These are phyloP conservation scores for Claviceps sorghi DNA, from an alignment of 2,329 filamentous ascomycete species.

Conservation along the genomic window DNA sequence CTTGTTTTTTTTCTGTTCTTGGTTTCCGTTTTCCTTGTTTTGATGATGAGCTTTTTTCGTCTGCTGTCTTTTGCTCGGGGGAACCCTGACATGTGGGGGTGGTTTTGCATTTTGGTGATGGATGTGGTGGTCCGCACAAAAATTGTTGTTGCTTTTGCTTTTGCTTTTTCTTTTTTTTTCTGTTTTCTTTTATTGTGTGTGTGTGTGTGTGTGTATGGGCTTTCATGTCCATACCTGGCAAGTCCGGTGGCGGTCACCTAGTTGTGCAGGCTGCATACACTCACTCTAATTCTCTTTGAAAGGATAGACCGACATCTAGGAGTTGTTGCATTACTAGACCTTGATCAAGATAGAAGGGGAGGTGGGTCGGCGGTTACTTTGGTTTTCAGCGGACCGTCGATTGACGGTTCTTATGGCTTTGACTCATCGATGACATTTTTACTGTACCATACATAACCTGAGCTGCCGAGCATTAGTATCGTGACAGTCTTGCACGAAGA, in stretches of 20 bases:
- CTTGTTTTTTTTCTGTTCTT: conserved; percentile 3
- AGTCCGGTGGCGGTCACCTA: conserved; percentile 10
- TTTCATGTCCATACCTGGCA: neutral
- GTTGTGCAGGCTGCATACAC: conserved; percentile 18
- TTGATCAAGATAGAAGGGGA: conserved; percentile 24
- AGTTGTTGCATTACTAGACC: conserved; percentile 27
- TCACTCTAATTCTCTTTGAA: conserved; percentile 1
- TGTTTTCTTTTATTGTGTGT: too few relatives aligned
- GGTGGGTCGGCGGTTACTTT: conserved; percentile 15
- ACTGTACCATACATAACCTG: conserved; percentile 6
- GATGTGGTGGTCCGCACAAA: neutral
- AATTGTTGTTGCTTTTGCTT: neutral
- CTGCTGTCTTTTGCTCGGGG: neutral
- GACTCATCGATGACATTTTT: conserved; percentile 21
- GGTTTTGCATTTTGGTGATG: neutral
- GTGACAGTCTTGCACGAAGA: conserved; percentile 6
- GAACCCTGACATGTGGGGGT: conserved; percentile 2
- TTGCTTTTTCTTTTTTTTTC: too few relatives aligned
- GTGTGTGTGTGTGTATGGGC: neutral
- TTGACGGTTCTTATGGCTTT: conserved; percentile 15
- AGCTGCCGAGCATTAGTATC: conserved; percentile 5
- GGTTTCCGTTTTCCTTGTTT: conserved; percentile 6
- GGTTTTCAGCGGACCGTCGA: conserved; percentile 16
- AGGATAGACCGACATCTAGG: conserved; percentile 21
- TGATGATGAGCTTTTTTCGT: conserved; percentile 2